Base-by-base conservation (phyloP, 1,284 basidiomycete species). In the Entoloma clypeatum region DNA sequence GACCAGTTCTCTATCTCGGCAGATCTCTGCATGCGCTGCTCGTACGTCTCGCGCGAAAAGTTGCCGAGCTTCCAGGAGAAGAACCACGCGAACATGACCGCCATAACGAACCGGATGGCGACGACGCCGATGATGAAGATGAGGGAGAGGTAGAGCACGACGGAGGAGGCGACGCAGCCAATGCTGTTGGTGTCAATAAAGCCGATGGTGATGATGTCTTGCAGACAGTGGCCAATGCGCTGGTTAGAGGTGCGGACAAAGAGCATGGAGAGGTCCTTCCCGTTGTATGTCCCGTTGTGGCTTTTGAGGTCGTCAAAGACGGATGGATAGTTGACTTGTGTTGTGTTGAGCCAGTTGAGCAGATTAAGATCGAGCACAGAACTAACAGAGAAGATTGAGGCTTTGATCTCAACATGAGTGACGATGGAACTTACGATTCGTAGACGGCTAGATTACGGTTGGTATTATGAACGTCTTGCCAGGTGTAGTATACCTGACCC, bases 121-220 rank as follows among this genome's bases (percentile, higher is more conserved):
- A 99, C 95, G 45, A 97, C 94, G 47, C 95, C 96, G 50, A 97
- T 84, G 62, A 99, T 99, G 77, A 98, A 96, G 52, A 95, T 80
- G 54, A 98, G 82, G 34, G 95, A 97, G 43, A 97, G 74, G 62
- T 95, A 96, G 45, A 99, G 83, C 29, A 98, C 93, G 47, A 97
- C 85, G 47, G 88, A 75, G 16, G 95, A 97, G 2, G 94, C 93
- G 44, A 99, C 88, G 58, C 95, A 99, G 22, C 95, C 95, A 49
- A 98, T 93, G 42, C 84, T 87, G 54, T 86, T 85, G 35, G 89
- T 92, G 67, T 98, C 95, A 58, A 99, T 86, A 66, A 89, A 97
- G 8, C 94, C 96, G 49, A 98, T 82, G 10, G 82, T 84, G 47
- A 89, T 68, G 52, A 92, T 73, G 61, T 98, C 90, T 57, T 87